phyloP scores from a whole-genome alignment of 768 basidiomycete species.

The Dioszegia aurantiaca region DNA sequence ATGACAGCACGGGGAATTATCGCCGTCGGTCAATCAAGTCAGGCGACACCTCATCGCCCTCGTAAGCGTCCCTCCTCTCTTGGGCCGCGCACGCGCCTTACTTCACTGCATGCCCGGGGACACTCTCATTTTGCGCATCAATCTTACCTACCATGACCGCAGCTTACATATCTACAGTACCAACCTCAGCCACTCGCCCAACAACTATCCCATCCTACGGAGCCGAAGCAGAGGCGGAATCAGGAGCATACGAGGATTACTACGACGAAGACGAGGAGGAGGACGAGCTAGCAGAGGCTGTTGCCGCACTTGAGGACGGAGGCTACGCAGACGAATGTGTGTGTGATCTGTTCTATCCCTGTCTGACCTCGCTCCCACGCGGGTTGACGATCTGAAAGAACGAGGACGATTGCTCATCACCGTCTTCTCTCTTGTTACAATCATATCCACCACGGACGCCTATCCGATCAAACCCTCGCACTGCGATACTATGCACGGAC shows the following conservation, averaged over 20 bases:
- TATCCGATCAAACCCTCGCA: not conserved
- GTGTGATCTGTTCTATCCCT: constrained; percentile 3
- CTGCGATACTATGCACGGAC: no score
- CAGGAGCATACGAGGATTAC: constrained; percentile 37
- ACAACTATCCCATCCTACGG: constrained; percentile 23
- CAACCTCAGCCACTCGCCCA: constrained; percentile 3
- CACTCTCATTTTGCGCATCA: no score
- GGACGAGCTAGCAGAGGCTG: constrained; percentile 32
- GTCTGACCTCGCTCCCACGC: no score
- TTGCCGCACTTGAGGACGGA: constrained; percentile 21
- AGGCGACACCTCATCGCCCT: constrained; percentile 12
- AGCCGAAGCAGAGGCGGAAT: constrained; percentile 18
- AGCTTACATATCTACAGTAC: not conserved
- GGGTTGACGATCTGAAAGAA: not conserved
- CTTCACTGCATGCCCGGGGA: not conserved
- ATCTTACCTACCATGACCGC: no score
- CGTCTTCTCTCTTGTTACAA: not conserved
- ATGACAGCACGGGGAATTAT: constrained; percentile 4
- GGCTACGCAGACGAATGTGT: constrained; percentile 21
- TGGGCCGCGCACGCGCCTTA: not conserved
- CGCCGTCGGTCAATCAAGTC: not conserved
- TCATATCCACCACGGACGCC: not conserved
- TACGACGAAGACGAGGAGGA: constrained; percentile 41
- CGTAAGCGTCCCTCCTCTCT: constrained; percentile 18
- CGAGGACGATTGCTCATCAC: constrained; percentile 10